phyloP scores from a whole-genome alignment of 768 basidiomycete species.

The Pilatotrama ljubarskyi region DNA sequence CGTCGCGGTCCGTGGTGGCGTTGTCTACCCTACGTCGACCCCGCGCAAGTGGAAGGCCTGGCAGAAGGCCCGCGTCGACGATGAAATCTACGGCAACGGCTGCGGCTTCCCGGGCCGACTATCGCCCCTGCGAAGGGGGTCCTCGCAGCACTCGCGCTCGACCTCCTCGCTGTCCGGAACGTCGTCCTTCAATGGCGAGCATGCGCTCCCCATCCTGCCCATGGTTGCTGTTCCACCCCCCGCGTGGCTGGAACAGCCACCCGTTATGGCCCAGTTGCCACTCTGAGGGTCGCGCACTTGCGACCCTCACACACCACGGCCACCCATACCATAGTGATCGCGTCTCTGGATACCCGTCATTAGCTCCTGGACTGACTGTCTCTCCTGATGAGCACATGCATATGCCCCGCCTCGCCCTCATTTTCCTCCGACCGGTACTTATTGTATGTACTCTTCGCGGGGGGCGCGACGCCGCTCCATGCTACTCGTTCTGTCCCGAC shows the following conservation, averaged over 20 bases:
- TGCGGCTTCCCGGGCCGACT: neutral
- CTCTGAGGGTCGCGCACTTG: neutral
- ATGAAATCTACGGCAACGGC: neutral
- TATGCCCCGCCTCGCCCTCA: no score
- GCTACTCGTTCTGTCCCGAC: no score
- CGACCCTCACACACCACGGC: neutral
- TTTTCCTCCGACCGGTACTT: no score
- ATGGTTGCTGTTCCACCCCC: neutral
- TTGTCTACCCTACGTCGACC: neutral
- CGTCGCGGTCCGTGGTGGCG: neutral
- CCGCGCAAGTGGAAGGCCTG: neutral
- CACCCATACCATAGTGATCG: neutral
- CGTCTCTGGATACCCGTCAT: no score
- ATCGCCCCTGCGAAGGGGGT: neutral
- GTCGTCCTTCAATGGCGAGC: neutral
- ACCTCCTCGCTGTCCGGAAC: neutral
- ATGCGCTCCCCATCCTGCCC: neutral
- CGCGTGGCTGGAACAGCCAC: neutral
- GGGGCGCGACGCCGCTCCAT: no score
- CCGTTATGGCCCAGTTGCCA: neutral
- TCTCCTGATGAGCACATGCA: no score
- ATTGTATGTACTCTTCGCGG: no score
- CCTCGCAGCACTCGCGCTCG: neutral
- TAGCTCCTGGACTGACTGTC: no score
- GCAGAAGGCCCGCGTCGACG: neutral